Conservation (phyloP, 2,329 filamentous ascomycete species). For the Corynespora cassiicola region DNA sequence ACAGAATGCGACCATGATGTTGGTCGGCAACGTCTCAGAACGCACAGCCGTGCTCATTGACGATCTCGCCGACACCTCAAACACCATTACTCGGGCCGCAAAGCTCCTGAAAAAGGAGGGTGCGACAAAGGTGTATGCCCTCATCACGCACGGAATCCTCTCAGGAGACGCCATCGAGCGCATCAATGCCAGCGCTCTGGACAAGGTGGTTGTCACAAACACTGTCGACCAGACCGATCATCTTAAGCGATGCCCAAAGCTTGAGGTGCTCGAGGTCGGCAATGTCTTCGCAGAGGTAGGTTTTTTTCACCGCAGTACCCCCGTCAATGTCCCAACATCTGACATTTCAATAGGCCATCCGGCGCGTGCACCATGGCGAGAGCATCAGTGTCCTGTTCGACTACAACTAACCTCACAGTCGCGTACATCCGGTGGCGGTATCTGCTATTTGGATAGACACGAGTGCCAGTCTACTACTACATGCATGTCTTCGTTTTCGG, state of each 20-base stretch:
- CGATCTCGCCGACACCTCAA: slow-evolving; percentile 93
- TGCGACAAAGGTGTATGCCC: slow-evolving; percentile 86
- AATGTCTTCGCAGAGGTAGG: slow-evolving; percentile 84
- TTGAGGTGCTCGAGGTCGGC: slow-evolving; percentile 90
- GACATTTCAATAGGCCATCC: slow-evolving; percentile 69
- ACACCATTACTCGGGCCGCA: slow-evolving; percentile 94
- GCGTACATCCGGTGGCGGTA: slow-evolving; percentile 3
- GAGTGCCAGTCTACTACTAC: background rate
- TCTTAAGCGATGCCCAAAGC: slow-evolving; percentile 77
- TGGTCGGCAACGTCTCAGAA: slow-evolving; percentile 84
- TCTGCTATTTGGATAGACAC: slow-evolving; percentile 10
- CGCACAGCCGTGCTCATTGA: slow-evolving; percentile 90
- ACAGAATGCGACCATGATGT: slow-evolving; percentile 88
- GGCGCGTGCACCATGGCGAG: slow-evolving; percentile 95
- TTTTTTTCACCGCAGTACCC: slow-evolving; percentile 10
- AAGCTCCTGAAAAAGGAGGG: slow-evolving; percentile 95
- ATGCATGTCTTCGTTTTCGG: too few species aligned
- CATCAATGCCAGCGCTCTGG: slow-evolving; percentile 90
- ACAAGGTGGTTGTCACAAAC: slow-evolving; percentile 95
- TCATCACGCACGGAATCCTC: slow-evolving; percentile 93
- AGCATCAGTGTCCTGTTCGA: slow-evolving; percentile 96
- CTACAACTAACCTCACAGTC: slow-evolving; percentile 71
- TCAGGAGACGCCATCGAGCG: slow-evolving; percentile 93
- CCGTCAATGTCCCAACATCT: slow-evolving; percentile 14
- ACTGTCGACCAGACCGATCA: slow-evolving; percentile 90